phyloP scores from a whole-genome alignment of 2,329 filamentous ascomycete genomes.

The Tolypocladium album region DNA sequence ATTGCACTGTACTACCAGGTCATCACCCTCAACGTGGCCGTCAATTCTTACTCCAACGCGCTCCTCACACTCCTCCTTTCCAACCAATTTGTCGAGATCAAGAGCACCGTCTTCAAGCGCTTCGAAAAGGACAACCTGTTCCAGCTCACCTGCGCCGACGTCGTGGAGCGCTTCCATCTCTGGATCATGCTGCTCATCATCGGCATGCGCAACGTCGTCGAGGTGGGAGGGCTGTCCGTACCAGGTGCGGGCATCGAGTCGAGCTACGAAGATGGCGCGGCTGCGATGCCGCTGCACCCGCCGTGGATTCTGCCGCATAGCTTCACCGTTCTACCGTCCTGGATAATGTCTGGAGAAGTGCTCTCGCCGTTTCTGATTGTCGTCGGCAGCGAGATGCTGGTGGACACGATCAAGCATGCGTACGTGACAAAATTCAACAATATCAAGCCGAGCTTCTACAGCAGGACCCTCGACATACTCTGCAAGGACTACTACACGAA shows the following conservation, averaged over 20 bases:
- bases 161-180: slow-evolving; percentile 93
- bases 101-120: slow-evolving; percentile 95
- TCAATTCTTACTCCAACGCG: slow-evolving; percentile 97
- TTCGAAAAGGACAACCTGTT: slow-evolving; percentile 98
- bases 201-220: slow-evolving; percentile 88
- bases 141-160: slow-evolving; percentile 89
- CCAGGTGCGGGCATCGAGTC: slow-evolving; percentile 41
- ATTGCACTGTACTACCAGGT: slow-evolving; percentile 92
- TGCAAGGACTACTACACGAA: slow-evolving; percentile 98
- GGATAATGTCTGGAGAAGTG: slow-evolving; percentile 69
- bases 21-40: slow-evolving; percentile 92
- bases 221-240: slow-evolving; percentile 75
- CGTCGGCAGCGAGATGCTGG: slow-evolving; percentile 89
- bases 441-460: slow-evolving; percentile 81
- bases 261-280: slow-evolving; percentile 35
- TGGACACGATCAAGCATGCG: slow-evolving; percentile 94
- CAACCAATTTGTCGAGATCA: slow-evolving; percentile 98
- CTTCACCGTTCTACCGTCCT: slow-evolving; percentile 80
- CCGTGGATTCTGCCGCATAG: slow-evolving; percentile 77
- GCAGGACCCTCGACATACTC: slow-evolving; percentile 81
- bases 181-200: slow-evolving; percentile 98
- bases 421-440: slow-evolving; percentile 99
- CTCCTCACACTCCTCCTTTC: slow-evolving; percentile 85
- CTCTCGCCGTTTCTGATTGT: slow-evolving; percentile 90
- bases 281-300: slow-evolving; percentile 48